phyloP scores from a whole-genome alignment of 345 rosid genomes.

The Cardamine occulta region DNA sequence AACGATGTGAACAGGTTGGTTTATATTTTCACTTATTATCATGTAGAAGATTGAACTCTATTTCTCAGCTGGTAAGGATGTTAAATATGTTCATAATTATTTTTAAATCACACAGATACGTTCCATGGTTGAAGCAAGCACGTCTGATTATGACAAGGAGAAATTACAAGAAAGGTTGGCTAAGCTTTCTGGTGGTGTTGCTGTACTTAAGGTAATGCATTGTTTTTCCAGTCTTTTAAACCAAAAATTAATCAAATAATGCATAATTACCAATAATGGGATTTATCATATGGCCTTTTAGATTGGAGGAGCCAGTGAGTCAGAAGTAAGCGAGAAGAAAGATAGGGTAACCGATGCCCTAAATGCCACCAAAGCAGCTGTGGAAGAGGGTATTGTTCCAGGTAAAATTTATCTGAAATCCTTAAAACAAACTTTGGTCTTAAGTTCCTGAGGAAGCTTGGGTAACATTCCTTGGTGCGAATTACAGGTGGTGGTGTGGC shows the following conservation, averaged over 20 bases:
- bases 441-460: not conserved
- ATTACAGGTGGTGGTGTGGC: slow-evolving; percentile 93
- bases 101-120: slow-evolving; percentile 57
- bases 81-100: not conserved
- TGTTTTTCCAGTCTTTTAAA: not conserved
- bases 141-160: slow-evolving; percentile 94
- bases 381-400: slow-evolving; percentile 97
- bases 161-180: slow-evolving; percentile 93
- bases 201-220: slow-evolving; percentile 79
- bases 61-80: not conserved
- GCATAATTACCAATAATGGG: not conserved
- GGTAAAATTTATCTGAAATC: slow-evolving; percentile 48
- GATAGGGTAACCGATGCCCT: slow-evolving; percentile 97
- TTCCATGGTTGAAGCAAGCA: slow-evolving; percentile 69
- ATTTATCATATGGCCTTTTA: slow-evolving; percentile 25
- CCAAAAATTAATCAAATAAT: not conserved
- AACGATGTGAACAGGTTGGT: slow-evolving; percentile 86
- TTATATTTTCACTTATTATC: slow-evolving; percentile 4
- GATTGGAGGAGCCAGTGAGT: slow-evolving; percentile 99
- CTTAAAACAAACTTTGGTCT: not conserved
- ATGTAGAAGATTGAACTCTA: not conserved
- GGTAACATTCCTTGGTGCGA: not conserved
- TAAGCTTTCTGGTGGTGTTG: slow-evolving; percentile 97
- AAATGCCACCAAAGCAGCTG: slow-evolving; percentile 98
- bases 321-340: slow-evolving; percentile 95